Evolutionary conservation across 108 stramenopile species (phyloP), one percentile per base, ranked within the genome.

Genomic region (Tribonema minus): DNA sequence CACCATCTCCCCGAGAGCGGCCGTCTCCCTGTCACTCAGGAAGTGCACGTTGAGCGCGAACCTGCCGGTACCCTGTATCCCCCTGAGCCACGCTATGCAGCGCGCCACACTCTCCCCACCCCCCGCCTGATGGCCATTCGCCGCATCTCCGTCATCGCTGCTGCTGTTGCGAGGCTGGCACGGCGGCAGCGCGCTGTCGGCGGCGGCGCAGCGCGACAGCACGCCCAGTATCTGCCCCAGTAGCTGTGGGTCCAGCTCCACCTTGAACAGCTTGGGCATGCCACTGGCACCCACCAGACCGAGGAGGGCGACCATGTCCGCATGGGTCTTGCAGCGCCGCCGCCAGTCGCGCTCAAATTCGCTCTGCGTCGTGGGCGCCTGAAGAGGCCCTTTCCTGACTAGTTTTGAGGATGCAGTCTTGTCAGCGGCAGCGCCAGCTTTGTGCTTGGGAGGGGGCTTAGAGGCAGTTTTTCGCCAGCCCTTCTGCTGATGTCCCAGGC

Each of bases 331-430:
- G 63, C 78, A 80, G 34, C 69, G 78, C 62, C 67, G 46, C 39
- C 73, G 73, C 78, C 78, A 80, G 27, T 70, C 78, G 15, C 61
- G 58, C 78, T 62, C 40, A 29, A 80, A 80, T 20, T 74, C 37
- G 5, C 37, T 23, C 62, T 64, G 29, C 25, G 37, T n/a, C 39
- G 32, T n/a, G 9, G 73, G 73, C 26, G 64, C 29, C 32, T 28
- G 61, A 33, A 72, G 61, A 35, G 61, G 61, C 4, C 35, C 61
- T n/a, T 33, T 35, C 15, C 54, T 69, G 23, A 32, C 40, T 23
- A 1, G 1, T 15, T 25, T 46, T 0, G 25, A 26, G 40, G 25
- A 25, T 26, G 35, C 33, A 63, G 62, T 25, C 1, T 1, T n/a
- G 32, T 0, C 64, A 23, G 64, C 20, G 30, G 28, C 15, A 20